Percentiles rank a stretch among this genome's conserved stretches.
phyloP scores from a whole-genome alignment of 495 filamentous ascomycete genomes.

The Darksidea phi region DNA sequence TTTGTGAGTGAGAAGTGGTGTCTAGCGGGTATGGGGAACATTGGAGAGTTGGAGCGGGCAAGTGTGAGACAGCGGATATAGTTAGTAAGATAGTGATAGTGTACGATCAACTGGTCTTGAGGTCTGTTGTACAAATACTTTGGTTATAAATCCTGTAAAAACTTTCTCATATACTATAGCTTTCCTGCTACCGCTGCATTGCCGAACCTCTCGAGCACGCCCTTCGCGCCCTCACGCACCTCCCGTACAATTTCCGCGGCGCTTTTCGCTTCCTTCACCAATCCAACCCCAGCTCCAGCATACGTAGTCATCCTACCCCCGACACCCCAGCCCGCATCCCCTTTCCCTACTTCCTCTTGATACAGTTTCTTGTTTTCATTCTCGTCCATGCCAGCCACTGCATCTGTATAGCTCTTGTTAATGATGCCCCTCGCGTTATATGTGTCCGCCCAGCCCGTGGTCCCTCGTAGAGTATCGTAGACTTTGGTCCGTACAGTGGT shows the following conservation, averaged over 20 bases:
- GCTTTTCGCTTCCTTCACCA: conserved; percentile 49
- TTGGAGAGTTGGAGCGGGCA: conserved; percentile 64
- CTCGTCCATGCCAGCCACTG: conserved; percentile 54
- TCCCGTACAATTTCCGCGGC: conserved; percentile 51
- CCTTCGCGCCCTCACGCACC: conserved; percentile 38
- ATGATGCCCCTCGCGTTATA: conserved; percentile 64
- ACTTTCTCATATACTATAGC: no score
- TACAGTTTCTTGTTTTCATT: conserved; percentile 62
- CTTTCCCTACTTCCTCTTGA: conserved; percentile 49
- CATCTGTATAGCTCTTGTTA: conserved; percentile 62
- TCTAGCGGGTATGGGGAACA: conserved; percentile 72
- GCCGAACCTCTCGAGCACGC: conserved; percentile 26
- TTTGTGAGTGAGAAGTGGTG: conserved; percentile 83
- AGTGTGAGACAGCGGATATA: conserved; percentile 39
- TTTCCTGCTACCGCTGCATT: no score
- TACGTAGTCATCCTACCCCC: conserved; percentile 70
- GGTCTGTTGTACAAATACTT: no score
- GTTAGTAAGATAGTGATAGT: neutral
- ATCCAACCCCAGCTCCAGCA: conserved; percentile 56
- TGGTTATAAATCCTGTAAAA: no score
- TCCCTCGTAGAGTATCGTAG: conserved; percentile 70
- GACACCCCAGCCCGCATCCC: conserved; percentile 61
- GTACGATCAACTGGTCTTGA: no score
- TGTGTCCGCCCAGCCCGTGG: conserved; percentile 62
- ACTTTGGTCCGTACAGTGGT: conserved; percentile 64